Conservation (phyloP, 2,329 filamentous ascomycete genomes). For the Botrytis sinoallii region DNA sequence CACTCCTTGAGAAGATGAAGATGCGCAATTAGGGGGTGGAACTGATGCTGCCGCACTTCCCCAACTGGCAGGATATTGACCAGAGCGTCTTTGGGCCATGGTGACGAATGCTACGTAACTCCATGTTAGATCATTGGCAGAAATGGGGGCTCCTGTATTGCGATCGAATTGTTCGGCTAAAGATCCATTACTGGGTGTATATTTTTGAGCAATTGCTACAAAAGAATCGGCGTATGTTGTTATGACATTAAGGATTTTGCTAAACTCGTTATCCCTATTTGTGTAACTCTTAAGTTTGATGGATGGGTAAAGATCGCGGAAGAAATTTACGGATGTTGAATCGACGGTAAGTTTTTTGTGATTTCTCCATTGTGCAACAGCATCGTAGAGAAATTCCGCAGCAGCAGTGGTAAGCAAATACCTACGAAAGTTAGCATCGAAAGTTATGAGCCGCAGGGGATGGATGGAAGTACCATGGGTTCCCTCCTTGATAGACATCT, state of each 20-base stretch:
- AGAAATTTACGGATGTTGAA: slow-evolving; percentile 65
- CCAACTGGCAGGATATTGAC: slow-evolving; percentile 55
- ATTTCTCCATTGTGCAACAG: slow-evolving; percentile 66
- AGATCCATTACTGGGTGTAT: slow-evolving; percentile 55
- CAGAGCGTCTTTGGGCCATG: slow-evolving; percentile 53
- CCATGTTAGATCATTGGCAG: slow-evolving; percentile 69
- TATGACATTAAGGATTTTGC: slow-evolving; percentile 50
- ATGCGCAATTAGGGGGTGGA: slow-evolving; percentile 49
- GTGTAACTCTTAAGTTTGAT: slow-evolving; percentile 62
- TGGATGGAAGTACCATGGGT: slow-evolving; percentile 58
- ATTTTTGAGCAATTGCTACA: slow-evolving; percentile 47
- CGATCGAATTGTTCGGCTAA: slow-evolving; percentile 66
- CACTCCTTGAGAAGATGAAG: slow-evolving; percentile 45
- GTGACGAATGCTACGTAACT: slow-evolving; percentile 69
- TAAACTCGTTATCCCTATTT: slow-evolving; percentile 52
- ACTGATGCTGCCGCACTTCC: slow-evolving; percentile 44
- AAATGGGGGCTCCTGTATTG: slow-evolving; percentile 51
- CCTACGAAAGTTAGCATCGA: slow-evolving; percentile 21
- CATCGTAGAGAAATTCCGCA: slow-evolving; percentile 77
- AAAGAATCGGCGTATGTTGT: slow-evolving; percentile 60
- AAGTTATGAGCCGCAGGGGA: background rate
- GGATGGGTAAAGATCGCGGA: slow-evolving; percentile 59
- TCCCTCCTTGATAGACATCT: slow-evolving; percentile 72
- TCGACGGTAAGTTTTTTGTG: slow-evolving; percentile 62
- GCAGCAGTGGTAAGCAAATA: slow-evolving; percentile 72